Percentiles rank a stretch among this genome's conserved stretches.
These are phyloP conservation scores for Wickerhamomyces rabaulensis DNA, from an alignment of 805 yeast species.

Conservation along the genomic window DNA sequence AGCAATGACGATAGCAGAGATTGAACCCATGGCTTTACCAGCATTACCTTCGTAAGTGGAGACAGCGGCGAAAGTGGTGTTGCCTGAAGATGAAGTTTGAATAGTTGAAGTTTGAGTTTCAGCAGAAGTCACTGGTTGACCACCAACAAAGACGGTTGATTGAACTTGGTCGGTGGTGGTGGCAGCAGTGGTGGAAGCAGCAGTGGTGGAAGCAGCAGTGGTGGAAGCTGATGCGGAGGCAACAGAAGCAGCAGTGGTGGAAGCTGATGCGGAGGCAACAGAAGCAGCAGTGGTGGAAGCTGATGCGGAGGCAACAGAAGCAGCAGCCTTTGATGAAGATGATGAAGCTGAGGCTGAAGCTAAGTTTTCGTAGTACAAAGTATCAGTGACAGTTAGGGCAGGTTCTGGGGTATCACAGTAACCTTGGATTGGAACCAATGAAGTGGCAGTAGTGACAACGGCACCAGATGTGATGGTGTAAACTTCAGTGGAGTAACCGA, in stretches of 20 bases:
- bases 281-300: not conserved
- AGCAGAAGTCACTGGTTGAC: slow-evolving; percentile 31
- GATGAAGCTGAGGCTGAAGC: slow-evolving; percentile 2
- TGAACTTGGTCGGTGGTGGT: slow-evolving; percentile 39
- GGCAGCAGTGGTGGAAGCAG: slow-evolving; percentile 6
- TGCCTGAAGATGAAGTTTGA: not conserved
- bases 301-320: slow-evolving; percentile 1
- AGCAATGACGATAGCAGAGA: slow-evolving; percentile 83
- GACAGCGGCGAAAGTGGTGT: slow-evolving; percentile 1
- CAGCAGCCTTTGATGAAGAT: slow-evolving; percentile 10
- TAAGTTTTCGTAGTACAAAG: slow-evolving; percentile 6
- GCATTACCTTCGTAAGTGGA: slow-evolving; percentile 35
- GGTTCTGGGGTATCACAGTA: slow-evolving; percentile 4
- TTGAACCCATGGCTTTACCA: slow-evolving; percentile 85
- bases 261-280: not conserved
- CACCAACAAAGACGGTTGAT: slow-evolving; percentile 42
- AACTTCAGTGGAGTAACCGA: slow-evolving; percentile 5
- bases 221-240: not conserved
- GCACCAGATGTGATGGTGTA: slow-evolving; percentile 4
- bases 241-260: slow-evolving; percentile 6
- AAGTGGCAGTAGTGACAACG: slow-evolving; percentile 1
- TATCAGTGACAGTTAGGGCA: slow-evolving; percentile 1
- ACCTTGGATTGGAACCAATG: not conserved
- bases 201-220: not conserved
- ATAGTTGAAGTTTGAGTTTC: not conserved